Evolutionary conservation across 352 stramenopile genomes (phyloP).

Genomic region (Pythium angustatum): DNA sequence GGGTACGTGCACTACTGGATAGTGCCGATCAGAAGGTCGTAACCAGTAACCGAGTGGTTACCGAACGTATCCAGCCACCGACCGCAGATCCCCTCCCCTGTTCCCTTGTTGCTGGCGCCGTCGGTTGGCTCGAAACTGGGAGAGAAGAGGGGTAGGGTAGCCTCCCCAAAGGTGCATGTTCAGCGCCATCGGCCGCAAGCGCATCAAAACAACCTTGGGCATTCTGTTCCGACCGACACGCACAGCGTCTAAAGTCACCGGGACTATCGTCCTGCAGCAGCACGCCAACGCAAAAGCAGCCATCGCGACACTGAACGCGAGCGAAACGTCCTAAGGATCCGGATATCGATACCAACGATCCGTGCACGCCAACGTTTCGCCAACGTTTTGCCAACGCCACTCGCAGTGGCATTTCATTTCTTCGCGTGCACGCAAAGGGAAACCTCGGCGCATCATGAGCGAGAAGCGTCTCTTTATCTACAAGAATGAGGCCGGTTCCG

Average conservation of each 20-base stretch:
- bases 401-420: no score
- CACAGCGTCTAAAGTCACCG: no score
- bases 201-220: constrained; percentile 14
- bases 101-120: not conserved
- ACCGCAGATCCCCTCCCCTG: not conserved
- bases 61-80: not conserved
- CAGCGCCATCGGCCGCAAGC: constrained; percentile 13
- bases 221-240: no score
- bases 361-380: not conserved
- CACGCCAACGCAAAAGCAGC: no score
- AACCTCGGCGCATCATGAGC: no score
- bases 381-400: not conserved
- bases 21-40: not conserved
- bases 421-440: not conserved
- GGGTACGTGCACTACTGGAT: not conserved
- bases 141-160: constrained; percentile 21
- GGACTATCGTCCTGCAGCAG: no score
- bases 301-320: no score
- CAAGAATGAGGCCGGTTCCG: constrained; percentile 81
- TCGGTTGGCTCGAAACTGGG: constrained; percentile 12
- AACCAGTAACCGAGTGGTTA: not conserved
- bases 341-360: no score
- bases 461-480: constrained; percentile 89
- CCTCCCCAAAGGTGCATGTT: constrained; percentile 14
- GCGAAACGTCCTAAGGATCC: no score